These are phyloP conservation scores for Talaromyces sp. DNA, from an alignment of 2,329 filamentous ascomycete species.

Conservation along the genomic window DNA sequence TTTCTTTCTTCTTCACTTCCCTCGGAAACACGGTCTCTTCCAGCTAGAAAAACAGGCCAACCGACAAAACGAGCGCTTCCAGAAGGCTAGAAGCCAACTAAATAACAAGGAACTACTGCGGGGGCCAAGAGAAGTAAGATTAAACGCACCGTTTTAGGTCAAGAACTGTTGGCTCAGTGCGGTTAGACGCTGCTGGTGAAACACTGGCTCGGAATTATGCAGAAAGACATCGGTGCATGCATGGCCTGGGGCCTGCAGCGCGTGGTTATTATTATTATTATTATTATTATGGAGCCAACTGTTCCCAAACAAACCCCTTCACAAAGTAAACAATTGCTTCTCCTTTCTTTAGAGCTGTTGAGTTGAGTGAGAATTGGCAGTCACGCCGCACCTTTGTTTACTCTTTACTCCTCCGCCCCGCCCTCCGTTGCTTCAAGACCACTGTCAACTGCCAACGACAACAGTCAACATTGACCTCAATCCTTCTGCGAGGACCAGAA, in stretches of 20 bases:
- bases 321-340: not conserved
- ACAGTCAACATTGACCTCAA: not conserved
- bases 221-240: not conserved
- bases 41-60: not conserved
- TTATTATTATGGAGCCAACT: not conserved
- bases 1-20: no score
- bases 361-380: not conserved
- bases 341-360: conserved; percentile 2
- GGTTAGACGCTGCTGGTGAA: not conserved
- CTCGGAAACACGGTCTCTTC: no score
- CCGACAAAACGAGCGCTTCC: not conserved
- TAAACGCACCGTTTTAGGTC: not conserved
- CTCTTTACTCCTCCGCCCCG: not conserved
- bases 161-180: not conserved
- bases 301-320: not conserved
- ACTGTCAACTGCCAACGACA: not conserved
- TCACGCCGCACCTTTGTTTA: not conserved
- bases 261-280: not conserved
- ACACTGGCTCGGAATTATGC: not conserved
- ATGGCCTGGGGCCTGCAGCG: not conserved
- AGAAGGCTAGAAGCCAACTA: not conserved
- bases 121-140: not conserved
- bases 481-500: not conserved
- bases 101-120: not conserved
- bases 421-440: not conserved